Base-by-base conservation (phyloP, 192 early-diverging fungal species). In the Coemansia sp. region DNA sequence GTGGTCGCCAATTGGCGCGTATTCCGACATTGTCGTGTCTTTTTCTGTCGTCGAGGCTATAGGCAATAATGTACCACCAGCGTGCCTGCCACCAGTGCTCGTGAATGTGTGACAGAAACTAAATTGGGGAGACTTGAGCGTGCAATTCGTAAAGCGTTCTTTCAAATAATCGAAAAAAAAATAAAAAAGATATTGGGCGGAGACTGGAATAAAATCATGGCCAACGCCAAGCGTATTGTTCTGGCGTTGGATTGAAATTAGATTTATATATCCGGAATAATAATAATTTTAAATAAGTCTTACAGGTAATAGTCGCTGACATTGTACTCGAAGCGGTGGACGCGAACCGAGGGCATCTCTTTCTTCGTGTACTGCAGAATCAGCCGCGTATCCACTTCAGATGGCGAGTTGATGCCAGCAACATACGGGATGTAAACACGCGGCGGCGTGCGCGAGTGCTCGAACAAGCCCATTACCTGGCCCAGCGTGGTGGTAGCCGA, bases 281-380 rank as follows among this genome's bases (percentile, higher is more conserved):
- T 42, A 42, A 42, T 42, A 15, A 42, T 42, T 11, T n/a, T n/a
- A 42, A 42, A 42, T 42, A 15, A 15, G 2, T 2, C 15, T 42
- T 17, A 48, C 46, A 48, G 34, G 19, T 78, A 77, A 48, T 46
- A 80, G 46, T 74, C 71, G 40, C 14, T 59, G 12, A 72, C 63
- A 20, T 62, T 80, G 65, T 80, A 80, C 64, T 80, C 77, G 46
- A 80, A 80, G 34, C 77, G 71, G 44, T 80, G 77, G 8, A 64
- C 68, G 38, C 57, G 56, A 38, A 62, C 68, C 19, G 57, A 57
- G 20, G 77, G 68, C 77, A 80, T 74, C 54, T 80, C 72, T 59
- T 80, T 80, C 25, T 59, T 47, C 71, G 74, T 74, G 59, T 74
- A 66, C 64, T 80, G 77, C 64, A 67, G 20, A 8, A 80, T 80